Evolutionary conservation across 108 stramenopile species (phyloP).

Genomic region (Fragilaria radians): DNA sequence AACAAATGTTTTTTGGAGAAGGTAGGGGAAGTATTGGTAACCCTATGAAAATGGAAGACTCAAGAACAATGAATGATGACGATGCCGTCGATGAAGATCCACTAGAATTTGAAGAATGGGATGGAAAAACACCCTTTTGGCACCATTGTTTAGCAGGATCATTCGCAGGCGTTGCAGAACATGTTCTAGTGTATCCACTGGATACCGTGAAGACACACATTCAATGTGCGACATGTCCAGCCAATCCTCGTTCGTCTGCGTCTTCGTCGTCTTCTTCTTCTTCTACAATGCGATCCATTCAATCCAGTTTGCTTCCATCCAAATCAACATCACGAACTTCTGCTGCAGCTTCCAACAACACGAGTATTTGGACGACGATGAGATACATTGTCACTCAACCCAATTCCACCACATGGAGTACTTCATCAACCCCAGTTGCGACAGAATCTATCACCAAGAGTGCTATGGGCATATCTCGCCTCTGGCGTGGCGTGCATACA

Average conservation of each 20-base stretch:
- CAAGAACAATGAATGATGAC: too few relatives aligned
- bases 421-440: neutral
- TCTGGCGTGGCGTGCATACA: slow-evolving; percentile 96
- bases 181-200: slow-evolving; percentile 89
- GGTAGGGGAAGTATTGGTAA: too few relatives aligned
- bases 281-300: neutral
- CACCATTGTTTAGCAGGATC: slow-evolving; percentile 94
- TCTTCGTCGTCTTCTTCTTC: neutral
- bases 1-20: too few relatives aligned
- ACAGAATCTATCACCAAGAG: neutral
- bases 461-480: slow-evolving; percentile 44
- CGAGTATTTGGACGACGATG: slow-evolving; percentile 40
- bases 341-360: neutral
- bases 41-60: too few relatives aligned
- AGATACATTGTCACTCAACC: slow-evolving; percentile 35
- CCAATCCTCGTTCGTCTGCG: too few relatives aligned
- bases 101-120: slow-evolving; percentile 99
- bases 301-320: too few relatives aligned
- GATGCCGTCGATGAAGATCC: slow-evolving; percentile 35
- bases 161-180: slow-evolving; percentile 93
- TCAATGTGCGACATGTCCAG: slow-evolving; percentile 64
- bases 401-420: neutral
- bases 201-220: slow-evolving; percentile 98
- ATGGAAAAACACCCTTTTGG: slow-evolving; percentile 77
- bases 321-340: neutral